phyloP scores from a whole-genome alignment of 31 red algal species.

The Porphyra umbilicalis region DNA sequence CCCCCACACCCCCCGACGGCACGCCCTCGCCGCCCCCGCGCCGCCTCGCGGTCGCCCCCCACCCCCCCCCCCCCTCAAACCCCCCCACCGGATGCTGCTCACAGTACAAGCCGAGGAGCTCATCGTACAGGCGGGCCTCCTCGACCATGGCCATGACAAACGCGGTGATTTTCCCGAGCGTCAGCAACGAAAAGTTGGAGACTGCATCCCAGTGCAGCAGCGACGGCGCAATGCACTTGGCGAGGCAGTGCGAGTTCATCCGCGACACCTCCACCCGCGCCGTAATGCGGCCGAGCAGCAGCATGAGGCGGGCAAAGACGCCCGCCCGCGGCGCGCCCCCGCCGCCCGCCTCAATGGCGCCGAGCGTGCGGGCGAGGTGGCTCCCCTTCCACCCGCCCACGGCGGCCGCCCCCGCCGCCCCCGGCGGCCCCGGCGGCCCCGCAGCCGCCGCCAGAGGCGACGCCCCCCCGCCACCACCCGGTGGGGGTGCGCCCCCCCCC shows the following conservation, averaged over 20 bases:
- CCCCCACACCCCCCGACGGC: not conserved
- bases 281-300: conserved; percentile 52
- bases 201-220: conserved; percentile 82
- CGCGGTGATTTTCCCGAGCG: conserved; percentile 79
- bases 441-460: conserved; percentile 11
- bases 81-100: conserved; percentile 8
- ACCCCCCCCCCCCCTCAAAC: not conserved
- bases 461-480: not conserved
- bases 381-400: conserved; percentile 11
- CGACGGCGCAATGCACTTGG: conserved; percentile 61
- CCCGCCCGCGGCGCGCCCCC: conserved; percentile 22
- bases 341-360: conserved; percentile 1
- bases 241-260: conserved; percentile 81
- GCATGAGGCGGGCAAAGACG: conserved; percentile 55
- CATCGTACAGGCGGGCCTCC: conserved; percentile 65
- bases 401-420: not conserved
- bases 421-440: not conserved
- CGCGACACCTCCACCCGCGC: conserved; percentile 46
- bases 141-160: conserved; percentile 79
- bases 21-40: not conserved
- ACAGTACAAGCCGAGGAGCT: conserved; percentile 46
- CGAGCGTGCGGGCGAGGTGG: conserved; percentile 24
- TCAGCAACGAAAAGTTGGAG: conserved; percentile 48
- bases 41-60: not conserved
- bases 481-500: too few species aligned